Conservation (phyloP, 1,139 yeast genomes). For the Meyerozyma elateridarum region DNA sequence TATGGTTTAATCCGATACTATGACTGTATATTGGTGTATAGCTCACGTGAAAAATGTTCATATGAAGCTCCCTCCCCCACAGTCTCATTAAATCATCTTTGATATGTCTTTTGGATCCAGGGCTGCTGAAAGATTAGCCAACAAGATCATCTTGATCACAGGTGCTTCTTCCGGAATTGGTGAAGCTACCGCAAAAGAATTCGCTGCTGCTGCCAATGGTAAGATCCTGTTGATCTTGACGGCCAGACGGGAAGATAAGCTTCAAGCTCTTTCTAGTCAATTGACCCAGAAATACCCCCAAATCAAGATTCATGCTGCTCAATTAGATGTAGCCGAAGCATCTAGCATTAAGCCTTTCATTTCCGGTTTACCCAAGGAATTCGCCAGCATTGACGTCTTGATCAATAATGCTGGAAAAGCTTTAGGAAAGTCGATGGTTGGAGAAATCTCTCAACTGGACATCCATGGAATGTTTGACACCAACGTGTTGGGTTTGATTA, state of each 20-base stretch:
- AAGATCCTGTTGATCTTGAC: slow-evolving; percentile 36
- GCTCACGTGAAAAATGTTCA: too few species aligned
- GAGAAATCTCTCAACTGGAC: slow-evolving; percentile 28
- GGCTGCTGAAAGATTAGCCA: slow-evolving; percentile 57
- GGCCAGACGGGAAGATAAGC: slow-evolving; percentile 39
- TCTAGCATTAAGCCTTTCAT: slow-evolving; percentile 31
- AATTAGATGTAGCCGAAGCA: slow-evolving; percentile 34
- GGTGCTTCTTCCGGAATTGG: slow-evolving; percentile 74
- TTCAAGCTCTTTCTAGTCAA: slow-evolving; percentile 24
- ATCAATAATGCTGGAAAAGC: slow-evolving; percentile 44
- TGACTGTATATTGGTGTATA: too few species aligned
- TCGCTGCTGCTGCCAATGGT: slow-evolving; percentile 37
- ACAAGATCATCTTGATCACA: slow-evolving; percentile 59
- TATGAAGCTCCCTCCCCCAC: too few species aligned
- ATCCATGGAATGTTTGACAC: slow-evolving; percentile 37
- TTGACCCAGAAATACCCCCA: slow-evolving; percentile 22
- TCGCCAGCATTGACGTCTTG: slow-evolving; percentile 35
- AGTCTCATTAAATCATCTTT: too few species aligned
- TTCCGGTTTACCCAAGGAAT: slow-evolving; percentile 27
- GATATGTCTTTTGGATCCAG: slow-evolving; percentile 48
- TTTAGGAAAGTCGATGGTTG: slow-evolving; percentile 35
- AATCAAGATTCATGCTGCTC: slow-evolving; percentile 23
- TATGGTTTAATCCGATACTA: too few species aligned
- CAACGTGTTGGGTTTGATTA: slow-evolving; percentile 38
- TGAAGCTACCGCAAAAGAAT: slow-evolving; percentile 37